Conservation (phyloP, 257 asterid species). For the Mentha longifolia region DNA sequence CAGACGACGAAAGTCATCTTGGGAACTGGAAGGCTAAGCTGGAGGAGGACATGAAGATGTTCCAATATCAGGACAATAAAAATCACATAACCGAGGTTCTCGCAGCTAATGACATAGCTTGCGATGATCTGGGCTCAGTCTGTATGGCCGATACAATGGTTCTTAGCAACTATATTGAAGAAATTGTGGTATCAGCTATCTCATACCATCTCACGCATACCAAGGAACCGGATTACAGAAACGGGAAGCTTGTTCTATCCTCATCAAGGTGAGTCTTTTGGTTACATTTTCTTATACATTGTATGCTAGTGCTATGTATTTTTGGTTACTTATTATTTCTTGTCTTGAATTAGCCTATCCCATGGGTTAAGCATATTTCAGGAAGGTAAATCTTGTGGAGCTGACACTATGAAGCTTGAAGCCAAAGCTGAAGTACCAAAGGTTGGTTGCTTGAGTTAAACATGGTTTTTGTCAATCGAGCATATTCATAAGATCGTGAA, state of each 20-base stretch:
- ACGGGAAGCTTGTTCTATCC: constrained; percentile 86
- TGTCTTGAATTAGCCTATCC: constrained; percentile 58
- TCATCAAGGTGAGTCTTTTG: constrained; percentile 55
- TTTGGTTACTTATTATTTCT: constrained; percentile 38
- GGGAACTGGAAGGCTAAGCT: constrained; percentile 75
- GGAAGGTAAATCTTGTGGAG: constrained; percentile 59
- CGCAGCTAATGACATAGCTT: constrained; percentile 73
- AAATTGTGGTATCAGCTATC: constrained; percentile 80
- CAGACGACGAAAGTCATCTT: constrained; percentile 67
- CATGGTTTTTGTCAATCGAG: background rate
- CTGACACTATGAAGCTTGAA: constrained; percentile 61
- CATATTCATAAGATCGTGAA: constrained; percentile 14
- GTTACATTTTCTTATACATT: background rate
- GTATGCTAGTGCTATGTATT: background rate
- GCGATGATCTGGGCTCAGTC: constrained; percentile 74
- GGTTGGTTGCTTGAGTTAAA: constrained; percentile 42
- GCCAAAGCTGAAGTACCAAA: constrained; percentile 52
- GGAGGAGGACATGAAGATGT: constrained; percentile 80
- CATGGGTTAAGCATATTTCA: constrained; percentile 73
- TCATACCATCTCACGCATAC: constrained; percentile 66
- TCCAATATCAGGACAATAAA: constrained; percentile 68
- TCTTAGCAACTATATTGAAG: constrained; percentile 75
- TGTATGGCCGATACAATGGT: constrained; percentile 61
- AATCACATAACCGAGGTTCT: constrained; percentile 77
- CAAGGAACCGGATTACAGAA: constrained; percentile 72